Evolutionary conservation across 495 filamentous ascomycete genomes (phyloP), one percentile per base, ranked within the genome.

Genomic region (Rhypophila decipiens): DNA sequence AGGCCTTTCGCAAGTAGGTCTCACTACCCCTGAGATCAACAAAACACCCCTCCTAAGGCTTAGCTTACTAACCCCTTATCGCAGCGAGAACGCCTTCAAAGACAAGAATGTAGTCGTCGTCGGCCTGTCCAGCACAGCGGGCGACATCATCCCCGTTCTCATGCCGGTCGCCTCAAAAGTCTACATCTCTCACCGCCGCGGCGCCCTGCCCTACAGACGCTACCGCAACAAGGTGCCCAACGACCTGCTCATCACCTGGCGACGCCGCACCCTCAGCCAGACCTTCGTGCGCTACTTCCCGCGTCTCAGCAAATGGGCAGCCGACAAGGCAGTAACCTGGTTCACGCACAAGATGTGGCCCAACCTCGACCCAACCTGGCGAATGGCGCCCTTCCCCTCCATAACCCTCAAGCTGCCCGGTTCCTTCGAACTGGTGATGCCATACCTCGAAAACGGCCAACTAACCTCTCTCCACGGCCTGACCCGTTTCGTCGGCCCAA

Each of bases 111-210:
- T 66, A 2, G 51, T 64, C 31, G 56, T 63, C 8, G 45, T 66
- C 20, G 56, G 61, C 38, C 48, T 58, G 10, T 53, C 47, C 22
- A 55, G 47, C 41, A 60, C 58, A 9, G 46, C 60, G 0, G 58
- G 60, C 10, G 63, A 66, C 35, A 51, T 63, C 29, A 54, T 61
- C 37, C 54, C 47, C 1, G 47, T 42, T n/a, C 43, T 64, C 2
- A 52, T 59, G 20, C 57, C 57, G 7, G 47, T 53, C 7, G 63
- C 58, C 5, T 31, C 50, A 37, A 60, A 60, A 31, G 55, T 66
- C 4, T 64, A 62, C 42, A 47, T 57, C 15, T 61, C 63, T 15
- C 58, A 64, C 49, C 60, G 63, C 3, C 58, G 60, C 39, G 63
- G 63, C 27, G 50, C 44, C 7, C 9, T 59, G 24, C 55, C 57